Evolutionary conservation across 1,139 yeast species (phyloP), one percentile per base, ranked within the genome.

Genomic region (Saccharomyces hybrid): DNA sequence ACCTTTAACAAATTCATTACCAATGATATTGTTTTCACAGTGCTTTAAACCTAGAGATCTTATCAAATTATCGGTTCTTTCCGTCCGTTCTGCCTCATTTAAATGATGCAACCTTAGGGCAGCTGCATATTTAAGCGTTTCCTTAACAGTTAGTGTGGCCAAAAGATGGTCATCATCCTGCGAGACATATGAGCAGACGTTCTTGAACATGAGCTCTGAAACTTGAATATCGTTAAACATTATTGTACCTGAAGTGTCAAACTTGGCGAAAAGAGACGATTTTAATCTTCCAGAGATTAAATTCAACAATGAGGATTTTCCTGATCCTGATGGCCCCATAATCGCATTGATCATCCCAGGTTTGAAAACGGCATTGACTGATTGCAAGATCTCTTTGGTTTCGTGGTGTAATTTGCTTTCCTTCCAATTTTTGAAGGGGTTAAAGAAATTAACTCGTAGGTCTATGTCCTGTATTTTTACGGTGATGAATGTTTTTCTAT

Each of bases 281-380:
- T 76, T 74, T 12, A 84, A 68, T 56, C 95, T 74, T 24, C 84
- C 82, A 12, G 95, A 83, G 47, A 88, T 73, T 51, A 78, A 73
- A 63, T 86, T 88, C 55, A 88, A 71, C 31, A 88, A 69, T 0
- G 95, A 84, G 0, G 95, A 84, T 65, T 88, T 88, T 2, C 96
- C 96, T 5, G 90, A 83, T 0, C 96, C 96, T 1, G 95, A 86
- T 0, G 96, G 96, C 0, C 96, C 96, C 86, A 88, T 82, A 42
- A 88, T 86, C 0, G 87, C 93, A 70, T 88, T 88, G n/a, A 88
- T 76, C 49, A 81, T 75, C 4, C 86, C 81, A 2, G 87, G 81
- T 46, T 74, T 71, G 68, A 88, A 88, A 4, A 65, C 64, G 0
- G 90, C 89, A 57, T 76, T 72, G 6, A 88, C 72, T 21, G 78